Evolutionary conservation across 805 yeast genomes (phyloP).

Genomic region (Sugiyamaella valdiviana): DNA sequence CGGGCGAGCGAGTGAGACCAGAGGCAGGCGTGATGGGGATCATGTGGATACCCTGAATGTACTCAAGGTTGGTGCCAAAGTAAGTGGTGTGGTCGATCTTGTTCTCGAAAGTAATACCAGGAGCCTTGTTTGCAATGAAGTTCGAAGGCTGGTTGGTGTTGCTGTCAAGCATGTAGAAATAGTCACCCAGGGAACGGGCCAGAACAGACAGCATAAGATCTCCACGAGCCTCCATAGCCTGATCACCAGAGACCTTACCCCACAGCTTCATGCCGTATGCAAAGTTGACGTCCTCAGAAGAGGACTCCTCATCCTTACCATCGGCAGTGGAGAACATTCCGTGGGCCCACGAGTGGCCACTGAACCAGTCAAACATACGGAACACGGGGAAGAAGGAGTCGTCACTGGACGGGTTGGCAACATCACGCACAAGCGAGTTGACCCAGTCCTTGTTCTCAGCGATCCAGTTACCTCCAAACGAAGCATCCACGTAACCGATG

Average conservation of each 20-base stretch:
- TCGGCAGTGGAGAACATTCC: slow-evolving; percentile 60
- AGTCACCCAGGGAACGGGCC: slow-evolving; percentile 47
- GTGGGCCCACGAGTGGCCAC: slow-evolving; percentile 76
- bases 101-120: slow-evolving; percentile 75
- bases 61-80: slow-evolving; percentile 59
- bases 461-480: slow-evolving; percentile 49
- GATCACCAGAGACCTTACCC: slow-evolving; percentile 56
- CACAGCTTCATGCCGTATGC: slow-evolving; percentile 68
- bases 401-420: slow-evolving; percentile 51
- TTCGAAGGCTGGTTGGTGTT: slow-evolving; percentile 49
- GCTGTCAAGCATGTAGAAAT: slow-evolving; percentile 46
- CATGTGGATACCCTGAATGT: slow-evolving; percentile 79
- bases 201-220: slow-evolving; percentile 55
- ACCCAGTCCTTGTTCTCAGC: slow-evolving; percentile 49
- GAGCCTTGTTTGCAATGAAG: slow-evolving; percentile 55
- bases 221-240: slow-evolving; percentile 50
- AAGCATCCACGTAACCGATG: slow-evolving; percentile 54
- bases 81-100: slow-evolving; percentile 69
- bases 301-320: slow-evolving; percentile 67
- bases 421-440: slow-evolving; percentile 57
- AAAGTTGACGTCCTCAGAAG: slow-evolving; percentile 69
- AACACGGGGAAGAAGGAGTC: slow-evolving; percentile 59
- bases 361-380: slow-evolving; percentile 65
- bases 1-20: slow-evolving; percentile 45
- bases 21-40: slow-evolving; percentile 64